Evolutionary conservation across 1,284 basidiomycete genomes (phyloP).

Genomic region (Meira miltonrushii): DNA sequence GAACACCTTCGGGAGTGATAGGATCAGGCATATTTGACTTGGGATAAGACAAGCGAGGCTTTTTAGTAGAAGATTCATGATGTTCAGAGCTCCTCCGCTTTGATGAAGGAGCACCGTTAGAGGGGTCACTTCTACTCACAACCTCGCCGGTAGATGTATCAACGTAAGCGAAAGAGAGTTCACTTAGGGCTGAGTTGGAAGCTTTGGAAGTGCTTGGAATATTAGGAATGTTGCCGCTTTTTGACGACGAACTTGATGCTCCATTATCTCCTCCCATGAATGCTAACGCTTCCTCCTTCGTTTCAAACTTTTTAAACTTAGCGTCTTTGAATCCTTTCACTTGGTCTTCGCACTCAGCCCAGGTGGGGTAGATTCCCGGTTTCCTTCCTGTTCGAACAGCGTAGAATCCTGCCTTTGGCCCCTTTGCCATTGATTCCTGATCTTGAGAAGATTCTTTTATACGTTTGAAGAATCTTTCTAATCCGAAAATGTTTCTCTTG

Average conservation of each 20-base stretch:
- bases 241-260: neutral
- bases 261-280: neutral
- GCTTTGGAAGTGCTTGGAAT: no score
- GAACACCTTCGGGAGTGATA: neutral
- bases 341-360: slow-evolving; percentile 3
- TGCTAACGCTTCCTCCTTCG: neutral
- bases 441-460: neutral
- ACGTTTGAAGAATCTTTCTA: no score
- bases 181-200: no score
- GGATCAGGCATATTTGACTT: neutral
- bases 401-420: slow-evolving; percentile 3
- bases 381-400: slow-evolving; percentile 2
- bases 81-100: neutral
- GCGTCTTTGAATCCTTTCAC: neutral
- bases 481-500: no score
- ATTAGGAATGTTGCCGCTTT: neutral
- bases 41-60: neutral
- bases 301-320: neutral
- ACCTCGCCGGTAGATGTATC: no score
- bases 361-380: slow-evolving; percentile 1
- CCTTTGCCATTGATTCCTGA: neutral
- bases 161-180: no score
- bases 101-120: neutral
- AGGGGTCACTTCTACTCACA: neutral
- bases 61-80: neutral